Base-by-base conservation (phyloP, 2,329 filamentous ascomycete genomes). In the Aspergillus sp. region DNA sequence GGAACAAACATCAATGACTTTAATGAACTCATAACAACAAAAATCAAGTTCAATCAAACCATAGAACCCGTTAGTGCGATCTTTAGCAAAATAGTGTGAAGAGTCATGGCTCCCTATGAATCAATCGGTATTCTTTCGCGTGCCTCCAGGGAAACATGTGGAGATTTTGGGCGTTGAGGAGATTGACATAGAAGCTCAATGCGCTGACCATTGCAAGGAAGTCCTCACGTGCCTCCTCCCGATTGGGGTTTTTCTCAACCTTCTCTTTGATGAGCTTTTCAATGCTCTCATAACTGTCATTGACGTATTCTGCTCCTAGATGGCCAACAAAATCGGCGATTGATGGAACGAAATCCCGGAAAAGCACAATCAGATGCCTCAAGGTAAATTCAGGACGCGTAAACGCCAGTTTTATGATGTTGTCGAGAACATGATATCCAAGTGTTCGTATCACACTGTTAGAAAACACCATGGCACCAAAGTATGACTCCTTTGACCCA, bases 131-230 rank as follows among this genome's bases (percentile, higher is more conserved):
- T 27, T 64, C 62, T 8, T 17, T 11, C 2, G 54, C 50, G 50
- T 64, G 62, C 15, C 39, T 58, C 62, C 60, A 64, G 5, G 62
- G 62, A 30, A 62, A 64, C 48, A 60, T 30, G 39, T 56, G 60
- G 51, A 64, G 36, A 47, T 62, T 64, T 27, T 62, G 60, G 3
- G 62, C 62, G 42, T 64, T 64, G 7, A 64, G 55, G 2, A 62
- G 48, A 57, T 59, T 62, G n/a, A 64, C 56, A 59, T 61, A 64
- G 25, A 52, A 51, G 2, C 58, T 47, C 19, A 64, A 62, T 5
- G 58, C 60, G 57, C 62, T 62, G 8, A 64, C 39, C 60, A 64
- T 51, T 5, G 62, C 62, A 7, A 64, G 51, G 3, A 64, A 59
- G 27, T 60, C 62, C 36, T 60, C 62, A 11, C 62, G 54, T 25